A percentile compares a stretch with the other conserved stretches of the same genome.
These are phyloP conservation scores for Sequoiadendron giganteum DNA, from an alignment of 75 land plant genomes.

Conservation along the genomic window DNA sequence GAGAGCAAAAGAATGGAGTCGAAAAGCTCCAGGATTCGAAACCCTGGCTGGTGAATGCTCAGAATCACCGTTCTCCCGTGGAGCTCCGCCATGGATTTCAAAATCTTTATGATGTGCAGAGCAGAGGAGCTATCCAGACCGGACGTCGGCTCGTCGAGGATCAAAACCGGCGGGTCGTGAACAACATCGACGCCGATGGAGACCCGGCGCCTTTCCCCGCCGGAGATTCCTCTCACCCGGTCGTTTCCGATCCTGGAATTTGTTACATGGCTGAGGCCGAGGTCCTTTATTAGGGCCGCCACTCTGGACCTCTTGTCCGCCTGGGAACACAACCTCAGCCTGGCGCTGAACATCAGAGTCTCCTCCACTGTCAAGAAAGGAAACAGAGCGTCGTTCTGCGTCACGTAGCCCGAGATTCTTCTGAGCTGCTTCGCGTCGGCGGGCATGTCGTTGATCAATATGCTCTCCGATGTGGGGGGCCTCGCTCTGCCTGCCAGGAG, in stretches of 20 bases:
- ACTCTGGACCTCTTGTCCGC: slow-evolving; percentile 32
- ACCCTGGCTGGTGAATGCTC: slow-evolving; percentile 91
- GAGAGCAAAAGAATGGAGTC: slow-evolving; percentile 70
- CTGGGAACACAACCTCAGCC: slow-evolving; percentile 45
- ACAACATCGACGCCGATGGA: slow-evolving; percentile 93
- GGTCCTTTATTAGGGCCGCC: slow-evolving; percentile 56
- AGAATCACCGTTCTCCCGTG: slow-evolving; percentile 68
- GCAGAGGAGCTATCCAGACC: slow-evolving; percentile 90
- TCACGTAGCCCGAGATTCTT: slow-evolving; percentile 71
- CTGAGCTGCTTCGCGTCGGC: slow-evolving; percentile 42
- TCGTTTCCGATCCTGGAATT: slow-evolving; percentile 64
- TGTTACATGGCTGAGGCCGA: slow-evolving; percentile 67
- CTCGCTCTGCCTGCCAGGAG: slow-evolving; percentile 63
- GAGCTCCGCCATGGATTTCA: slow-evolving; percentile 76
- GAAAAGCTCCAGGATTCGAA: slow-evolving; percentile 72
- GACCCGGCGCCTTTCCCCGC: slow-evolving; percentile 88
- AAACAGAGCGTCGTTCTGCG: slow-evolving; percentile 81
- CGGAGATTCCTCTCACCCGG: slow-evolving; percentile 71
- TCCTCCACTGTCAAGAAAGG: slow-evolving; percentile 86
- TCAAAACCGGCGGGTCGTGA: slow-evolving; percentile 77
- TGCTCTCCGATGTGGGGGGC: slow-evolving; percentile 25
- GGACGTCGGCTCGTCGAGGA: slow-evolving; percentile 93
- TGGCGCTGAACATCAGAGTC: slow-evolving; percentile 72
- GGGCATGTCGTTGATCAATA: slow-evolving; percentile 52
- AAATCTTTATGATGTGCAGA: slow-evolving; percentile 69